Percentiles rank a stretch among this genome's conserved stretches.
These are phyloP conservation scores for Pezicula radicicola DNA, from an alignment of 2,329 filamentous ascomycete genomes.

Conservation along the genomic window DNA sequence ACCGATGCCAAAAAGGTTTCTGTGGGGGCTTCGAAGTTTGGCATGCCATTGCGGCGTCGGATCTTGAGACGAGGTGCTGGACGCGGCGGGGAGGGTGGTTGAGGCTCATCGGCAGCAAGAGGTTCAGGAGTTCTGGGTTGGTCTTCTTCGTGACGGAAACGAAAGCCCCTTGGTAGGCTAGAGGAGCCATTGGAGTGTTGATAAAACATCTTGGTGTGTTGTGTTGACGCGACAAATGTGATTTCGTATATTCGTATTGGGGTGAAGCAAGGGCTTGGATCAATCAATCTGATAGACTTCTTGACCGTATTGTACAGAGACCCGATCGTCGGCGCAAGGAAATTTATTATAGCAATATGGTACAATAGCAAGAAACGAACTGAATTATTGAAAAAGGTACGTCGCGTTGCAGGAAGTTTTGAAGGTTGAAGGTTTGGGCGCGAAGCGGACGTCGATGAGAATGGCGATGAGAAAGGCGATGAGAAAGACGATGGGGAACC, in stretches of 20 bases:
- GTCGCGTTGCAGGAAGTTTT: not conserved
- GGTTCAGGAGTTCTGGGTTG: slow-evolving; percentile 26
- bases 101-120: slow-evolving; percentile 9
- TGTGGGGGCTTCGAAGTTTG: slow-evolving; percentile 48
- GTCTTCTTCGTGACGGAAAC: slow-evolving; percentile 20
- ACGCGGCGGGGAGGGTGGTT: slow-evolving; percentile 25
- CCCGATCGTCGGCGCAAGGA: not conserved
- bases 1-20: slow-evolving; percentile 67
- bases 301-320: not conserved
- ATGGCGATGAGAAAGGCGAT: too few relatives aligned
- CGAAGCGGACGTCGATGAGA: too few relatives aligned
- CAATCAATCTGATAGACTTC: not conserved
- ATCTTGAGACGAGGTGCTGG: slow-evolving; percentile 23
- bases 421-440: not conserved
- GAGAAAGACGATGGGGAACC: too few relatives aligned
- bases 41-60: slow-evolving; percentile 22
- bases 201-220: slow-evolving; percentile 16
- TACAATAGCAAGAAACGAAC: not conserved
- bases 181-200: slow-evolving; percentile 24
- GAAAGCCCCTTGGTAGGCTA: slow-evolving; percentile 28
- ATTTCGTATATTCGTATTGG: slow-evolving; percentile 2
- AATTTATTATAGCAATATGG: not conserved
- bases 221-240: slow-evolving; percentile 14
- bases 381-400: not conserved
- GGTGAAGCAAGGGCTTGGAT: slow-evolving; percentile 4